phyloP scores from a whole-genome alignment of 1,284 basidiomycete species.

The Cryptococcus hybrid region DNA sequence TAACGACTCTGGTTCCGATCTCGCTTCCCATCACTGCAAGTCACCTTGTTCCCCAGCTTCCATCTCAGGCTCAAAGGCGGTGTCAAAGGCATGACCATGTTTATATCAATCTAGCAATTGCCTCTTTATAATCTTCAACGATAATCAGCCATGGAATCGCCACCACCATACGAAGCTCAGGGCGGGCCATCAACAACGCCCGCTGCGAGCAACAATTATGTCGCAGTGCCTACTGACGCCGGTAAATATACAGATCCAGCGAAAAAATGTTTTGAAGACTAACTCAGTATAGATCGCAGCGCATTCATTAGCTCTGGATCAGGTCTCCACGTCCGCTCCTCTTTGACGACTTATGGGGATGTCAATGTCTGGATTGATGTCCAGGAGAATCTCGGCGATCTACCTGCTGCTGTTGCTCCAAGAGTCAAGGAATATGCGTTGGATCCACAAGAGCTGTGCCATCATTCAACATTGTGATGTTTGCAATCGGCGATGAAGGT shows the following conservation, averaged over 20 bases:
- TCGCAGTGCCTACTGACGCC: constrained; percentile 26
- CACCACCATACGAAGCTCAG: background rate
- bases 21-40: too few relatives aligned
- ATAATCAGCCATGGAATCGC: background rate
- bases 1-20: too few relatives aligned
- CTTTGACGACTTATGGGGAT: constrained; percentile 35
- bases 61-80: too few relatives aligned
- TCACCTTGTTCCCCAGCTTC: too few relatives aligned
- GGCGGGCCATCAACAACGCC: constrained; percentile 8
- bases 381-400: constrained; percentile 55
- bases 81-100: too few relatives aligned
- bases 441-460: constrained; percentile 43
- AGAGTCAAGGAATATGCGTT: constrained; percentile 57
- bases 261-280: background rate
- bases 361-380: constrained; percentile 51
- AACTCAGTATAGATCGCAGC: constrained; percentile 30
- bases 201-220: constrained; percentile 16
- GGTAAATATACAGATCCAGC: constrained; percentile 14
- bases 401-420: constrained; percentile 54
- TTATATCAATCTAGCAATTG: too few relatives aligned
- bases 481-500: constrained; percentile 65
- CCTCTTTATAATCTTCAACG: background rate
- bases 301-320: constrained; percentile 36
- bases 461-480: constrained; percentile 62
- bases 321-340: constrained; percentile 40